Evolutionary conservation across 2,329 filamentous ascomycete genomes (phyloP).

Genomic region (Leptographium procerum): DNA sequence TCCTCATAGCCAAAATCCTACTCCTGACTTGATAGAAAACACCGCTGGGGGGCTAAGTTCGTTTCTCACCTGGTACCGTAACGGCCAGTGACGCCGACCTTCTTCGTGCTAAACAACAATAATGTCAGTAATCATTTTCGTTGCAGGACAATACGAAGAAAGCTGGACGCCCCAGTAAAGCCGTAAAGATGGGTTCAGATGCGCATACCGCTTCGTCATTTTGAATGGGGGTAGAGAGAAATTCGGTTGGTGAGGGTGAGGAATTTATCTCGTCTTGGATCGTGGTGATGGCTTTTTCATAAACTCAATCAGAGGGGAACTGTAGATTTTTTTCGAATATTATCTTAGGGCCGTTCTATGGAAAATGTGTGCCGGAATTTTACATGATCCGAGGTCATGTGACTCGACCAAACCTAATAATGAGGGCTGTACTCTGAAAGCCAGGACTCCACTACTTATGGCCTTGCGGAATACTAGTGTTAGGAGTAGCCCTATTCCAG

Average conservation of each 20-base stretch:
- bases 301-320: neutral
- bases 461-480: no score
- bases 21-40: neutral
- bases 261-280: constrained; percentile 5
- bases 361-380: constrained; percentile 10
- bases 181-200: neutral
- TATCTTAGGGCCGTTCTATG: neutral
- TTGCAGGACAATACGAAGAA: neutral
- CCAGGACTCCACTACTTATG: no score
- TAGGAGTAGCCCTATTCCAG: neutral
- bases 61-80: constrained; percentile 28
- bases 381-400: constrained; percentile 7
- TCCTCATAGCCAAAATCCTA: neutral
- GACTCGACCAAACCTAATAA: neutral
- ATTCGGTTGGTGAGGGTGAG: constrained; percentile 6
- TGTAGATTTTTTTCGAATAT: constrained; percentile 5
- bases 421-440: neutral
- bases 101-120: constrained; percentile 56
- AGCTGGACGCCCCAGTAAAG: no score
- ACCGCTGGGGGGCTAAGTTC: neutral
- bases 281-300: neutral
- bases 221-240: constrained; percentile 28
- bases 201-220: constrained; percentile 62
- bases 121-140: constrained; percentile 8
- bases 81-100: constrained; percentile 89